phyloP scores from a whole-genome alignment of 1,284 basidiomycete genomes.

The Heliocybe sulcata region DNA sequence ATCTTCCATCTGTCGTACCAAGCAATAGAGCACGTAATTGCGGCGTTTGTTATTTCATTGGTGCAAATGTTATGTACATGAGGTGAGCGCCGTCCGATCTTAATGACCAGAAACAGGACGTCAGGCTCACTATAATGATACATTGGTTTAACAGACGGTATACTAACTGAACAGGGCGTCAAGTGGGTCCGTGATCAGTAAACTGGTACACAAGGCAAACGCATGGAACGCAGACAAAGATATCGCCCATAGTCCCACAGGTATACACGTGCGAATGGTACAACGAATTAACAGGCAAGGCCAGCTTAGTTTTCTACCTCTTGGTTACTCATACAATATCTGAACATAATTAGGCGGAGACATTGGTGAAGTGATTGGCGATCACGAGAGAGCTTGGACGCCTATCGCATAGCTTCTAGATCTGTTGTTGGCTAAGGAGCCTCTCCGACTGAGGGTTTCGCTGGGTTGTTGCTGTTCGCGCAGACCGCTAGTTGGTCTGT shows the following conservation, averaged over 20 bases:
- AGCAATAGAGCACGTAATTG: too few species aligned
- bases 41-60: not conserved
- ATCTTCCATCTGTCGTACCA: too few species aligned
- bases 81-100: not conserved
- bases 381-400: not conserved
- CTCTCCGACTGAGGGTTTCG: slow-evolving; percentile 3
- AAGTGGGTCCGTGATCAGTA: not conserved
- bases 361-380: not conserved
- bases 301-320: not conserved
- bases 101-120: not conserved
- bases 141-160: not conserved
- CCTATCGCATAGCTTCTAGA: not conserved
- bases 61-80: not conserved
- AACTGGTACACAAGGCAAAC: not conserved
- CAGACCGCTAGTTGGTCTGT: not conserved
- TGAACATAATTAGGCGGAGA: not conserved
- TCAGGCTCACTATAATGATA: not conserved
- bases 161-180: not conserved
- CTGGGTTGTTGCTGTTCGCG: not conserved
- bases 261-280: not conserved
- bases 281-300: not conserved
- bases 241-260: not conserved
- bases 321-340: not conserved
- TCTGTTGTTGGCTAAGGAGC: slow-evolving; percentile 7
- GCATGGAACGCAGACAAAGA: not conserved